Evolutionary conservation across 164 flowering plant species (phyloP), one percentile per base, ranked within the genome.

Genomic region (Magnolia kwangsiensis): DNA sequence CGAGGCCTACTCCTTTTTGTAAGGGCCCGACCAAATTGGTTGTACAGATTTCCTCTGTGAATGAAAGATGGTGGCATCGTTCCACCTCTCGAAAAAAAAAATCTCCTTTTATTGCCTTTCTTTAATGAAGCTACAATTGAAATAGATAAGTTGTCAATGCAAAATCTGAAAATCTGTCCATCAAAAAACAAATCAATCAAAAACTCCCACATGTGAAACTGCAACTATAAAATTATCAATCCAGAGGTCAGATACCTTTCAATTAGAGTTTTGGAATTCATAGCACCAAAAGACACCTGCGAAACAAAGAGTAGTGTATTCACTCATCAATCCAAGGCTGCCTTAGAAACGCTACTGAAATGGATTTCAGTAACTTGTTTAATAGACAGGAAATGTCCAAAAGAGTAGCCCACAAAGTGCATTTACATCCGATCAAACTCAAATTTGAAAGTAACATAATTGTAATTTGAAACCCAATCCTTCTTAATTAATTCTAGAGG

Each of bases 261-360:
- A 3, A 96, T 83, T 49, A 96, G 84, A 67, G 94, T 91, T 85
- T 96, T 98, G 37, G 99, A 96, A 80, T 86, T 89, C 51, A 90
- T 80, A 21, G 98, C 99, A 77, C 99, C 99, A 8, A 91, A 82
- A 4, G 93, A 81, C 19, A 86, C 27, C 98, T 95, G 88, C 80
- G 81, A 78, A 21, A 50, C 37, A 66, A 11, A 29, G 0, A 18
- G 6, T 20, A 49, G 19, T 51, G 71, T 64, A 74, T 19, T 70
- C 21, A 65, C 24, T 31, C 37, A 1, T 8, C 10, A 31, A 67
- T 9, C 16, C 1, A 9, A 9, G 59, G 59, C 59, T 9, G 10
- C 10, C 8, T 9, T 9, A 10, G 59, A 51, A 31, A 9, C 10
- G 8, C 59, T 51, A 51, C 8, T 51, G 59, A 51, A 51, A 51